Percentiles rank a stretch among this genome's conserved stretches.
Conservation (phyloP, 306 rosid genomes). For the Vicia faba region DNA sequence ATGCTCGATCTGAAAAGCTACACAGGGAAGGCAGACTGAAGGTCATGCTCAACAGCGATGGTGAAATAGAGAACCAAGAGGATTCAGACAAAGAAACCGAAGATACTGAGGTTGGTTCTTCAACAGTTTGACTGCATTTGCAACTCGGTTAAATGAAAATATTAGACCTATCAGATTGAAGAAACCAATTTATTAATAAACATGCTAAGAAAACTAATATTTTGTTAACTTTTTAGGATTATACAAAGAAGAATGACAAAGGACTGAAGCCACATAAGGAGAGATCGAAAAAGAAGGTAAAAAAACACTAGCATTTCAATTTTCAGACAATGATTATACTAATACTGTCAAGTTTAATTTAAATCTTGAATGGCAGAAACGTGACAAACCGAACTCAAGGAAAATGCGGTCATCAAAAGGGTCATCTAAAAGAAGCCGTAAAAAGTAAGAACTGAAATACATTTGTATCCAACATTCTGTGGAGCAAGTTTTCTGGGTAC, state of each 20-base stretch:
- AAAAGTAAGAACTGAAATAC: constrained; percentile 38
- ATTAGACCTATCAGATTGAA: not conserved
- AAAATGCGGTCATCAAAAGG: constrained; percentile 39
- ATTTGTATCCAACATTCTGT: not conserved
- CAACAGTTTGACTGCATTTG: constrained; percentile 1
- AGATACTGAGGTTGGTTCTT: constrained; percentile 57
- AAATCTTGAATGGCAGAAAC: constrained; percentile 52
- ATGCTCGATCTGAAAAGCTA: constrained; percentile 81
- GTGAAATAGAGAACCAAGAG: constrained; percentile 71
- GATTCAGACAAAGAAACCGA: constrained; percentile 49
- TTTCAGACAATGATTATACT: constrained; percentile 2
- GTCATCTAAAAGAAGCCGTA: constrained; percentile 53
- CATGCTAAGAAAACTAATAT: constrained; percentile 2
- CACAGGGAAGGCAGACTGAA: constrained; percentile 73
- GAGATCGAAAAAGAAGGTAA: constrained; percentile 58
- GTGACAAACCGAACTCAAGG: constrained; percentile 26
- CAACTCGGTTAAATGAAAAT: not conserved
- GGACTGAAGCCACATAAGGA: constrained; percentile 45
- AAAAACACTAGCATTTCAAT: constrained; percentile 7
- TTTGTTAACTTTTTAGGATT: constrained; percentile 41
- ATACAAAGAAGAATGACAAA: constrained; percentile 40
- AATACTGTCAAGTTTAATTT: constrained; percentile 17
- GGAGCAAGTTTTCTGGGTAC: constrained; percentile 25
- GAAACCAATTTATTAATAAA: constrained; percentile 14
- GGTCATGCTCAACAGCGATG: constrained; percentile 72